Evolutionary conservation across 139 green algal genomes (phyloP), one percentile per base, ranked within the genome.

Genomic region (Trebouxia sp.): DNA sequence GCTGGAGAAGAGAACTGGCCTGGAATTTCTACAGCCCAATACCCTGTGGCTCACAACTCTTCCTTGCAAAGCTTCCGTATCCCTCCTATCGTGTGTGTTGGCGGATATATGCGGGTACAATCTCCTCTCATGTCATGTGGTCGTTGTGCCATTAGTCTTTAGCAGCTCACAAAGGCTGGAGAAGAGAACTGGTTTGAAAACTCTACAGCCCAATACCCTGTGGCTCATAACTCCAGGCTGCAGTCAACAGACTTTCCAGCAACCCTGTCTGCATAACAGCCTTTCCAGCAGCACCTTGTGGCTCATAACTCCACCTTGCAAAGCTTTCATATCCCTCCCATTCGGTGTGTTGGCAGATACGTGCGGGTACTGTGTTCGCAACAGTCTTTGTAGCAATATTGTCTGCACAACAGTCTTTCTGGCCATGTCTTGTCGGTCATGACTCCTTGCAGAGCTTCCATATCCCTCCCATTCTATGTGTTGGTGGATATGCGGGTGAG

Each of bases 401-500:
- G n/a, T n/a, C n/a, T n/a, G n/a, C n/a, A n/a, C n/a, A n/a, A n/a
- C n/a, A n/a, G n/a, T n/a, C n/a, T n/a, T n/a, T n/a, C n/a, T n/a
- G n/a, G n/a, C n/a, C n/a, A n/a, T n/a, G n/a, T n/a, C n/a, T n/a
- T n/a, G n/a, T n/a, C n/a, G n/a, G n/a, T n/a, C n/a, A n/a, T 42
- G 83, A 83, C 32, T 35, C n/a, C 65, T 39, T 84, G 56, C 83
- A 86, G 78, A 42, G 45, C 32, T 86, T 86, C 43, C 32, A 20
- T 10, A 75, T 86, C 15, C 67, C 70, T 17, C 67, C 78, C 47
- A 84, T 37, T 9, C 78, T 84, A 1, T 86, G 83, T 24, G 56
- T 81, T 5, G 83, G 83, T 12, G 83, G 83, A 56, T 76, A 55
- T 43, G 45, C 84, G n/a, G n/a, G n/a, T n/a, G n/a, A n/a, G n/a